Base-by-base conservation (phyloP, 805 yeast species). In the Debaryomyces maramus region DNA sequence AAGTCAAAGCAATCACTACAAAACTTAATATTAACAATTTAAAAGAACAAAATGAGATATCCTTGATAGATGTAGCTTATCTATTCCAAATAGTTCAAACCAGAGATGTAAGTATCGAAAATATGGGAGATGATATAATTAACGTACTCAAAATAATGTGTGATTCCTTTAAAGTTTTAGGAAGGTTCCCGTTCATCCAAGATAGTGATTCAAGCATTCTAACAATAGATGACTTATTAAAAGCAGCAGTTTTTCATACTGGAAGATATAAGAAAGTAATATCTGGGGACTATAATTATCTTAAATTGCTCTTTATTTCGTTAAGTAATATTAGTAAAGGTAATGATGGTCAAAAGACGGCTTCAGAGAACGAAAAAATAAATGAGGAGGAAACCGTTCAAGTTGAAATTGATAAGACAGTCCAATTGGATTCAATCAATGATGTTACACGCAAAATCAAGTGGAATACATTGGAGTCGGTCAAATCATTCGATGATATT, bases 121-220 rank as follows among this genome's bases (percentile, higher is more conserved):
- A 32, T 6, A 23, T 39, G 3, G 33, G 36, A 26, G 22, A 29
- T 3, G 34, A 39, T 19, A 43, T 45, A 22, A 31, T n/a, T 9
- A 14, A 15, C 6, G 43, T 35, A 1, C 32, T 54, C 4, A 44
- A 61, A 5, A 24, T 72, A 2, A 38, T 81, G 0, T 70, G 69
- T 50, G 57, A 63, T 5, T 56, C 75, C 4, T 54, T 78, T 11
- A 56, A 60, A 21, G 66, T 68, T 4, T 39, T 83, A 20, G 70
- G 79, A 0, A 61, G 63, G 19, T 76, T 73, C 48, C 87, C 87
- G 0, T 67, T 78, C 38, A 41, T 78, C 6, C 56, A 61, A 16
- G 66, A 65, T 13, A 53, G 50, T 4, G 55, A 53, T 6, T 58
- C 66, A 1, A 61, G 62, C 3, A 60, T 64, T 3, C 73, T 79